A percentile compares a stretch with the other conserved stretches of the same genome.
Conservation (phyloP, 257 asterid genomes). For the Nicotiana obtusifolia region DNA sequence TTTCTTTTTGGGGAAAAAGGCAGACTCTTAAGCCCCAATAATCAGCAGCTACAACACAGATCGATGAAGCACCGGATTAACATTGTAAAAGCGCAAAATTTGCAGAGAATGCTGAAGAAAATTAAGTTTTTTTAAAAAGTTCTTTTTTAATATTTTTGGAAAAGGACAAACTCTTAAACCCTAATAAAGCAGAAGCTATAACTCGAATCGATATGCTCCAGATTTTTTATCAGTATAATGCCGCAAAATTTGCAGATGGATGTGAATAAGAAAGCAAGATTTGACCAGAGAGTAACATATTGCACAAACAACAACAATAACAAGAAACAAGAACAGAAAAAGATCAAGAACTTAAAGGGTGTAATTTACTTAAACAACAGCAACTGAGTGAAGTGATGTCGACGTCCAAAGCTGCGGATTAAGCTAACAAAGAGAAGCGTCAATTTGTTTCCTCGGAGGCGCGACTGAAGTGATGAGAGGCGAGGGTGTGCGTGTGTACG, state of each 20-base stretch:
- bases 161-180: slow-evolving; percentile 3
- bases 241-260: neutral
- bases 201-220: neutral
- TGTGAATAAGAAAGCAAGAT: neutral
- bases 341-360: neutral
- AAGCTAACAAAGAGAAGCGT: neutral
- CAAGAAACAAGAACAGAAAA: neutral
- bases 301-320: neutral
- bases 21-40: neutral
- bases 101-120: neutral
- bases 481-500: neutral
- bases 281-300: neutral
- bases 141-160: neutral
- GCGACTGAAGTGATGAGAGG: neutral
- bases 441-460: neutral
- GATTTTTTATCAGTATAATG: neutral
- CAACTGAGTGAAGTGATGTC: neutral
- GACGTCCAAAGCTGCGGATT: neutral
- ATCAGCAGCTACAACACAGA: neutral
- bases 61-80: neutral
- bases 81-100: neutral
- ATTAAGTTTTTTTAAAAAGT: too few species aligned
- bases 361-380: neutral
- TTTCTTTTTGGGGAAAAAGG: neutral
- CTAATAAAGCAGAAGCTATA: neutral